Evolutionary conservation across 1,139 yeast species (phyloP).

Genomic region (Yamadazyma dushanensis): DNA sequence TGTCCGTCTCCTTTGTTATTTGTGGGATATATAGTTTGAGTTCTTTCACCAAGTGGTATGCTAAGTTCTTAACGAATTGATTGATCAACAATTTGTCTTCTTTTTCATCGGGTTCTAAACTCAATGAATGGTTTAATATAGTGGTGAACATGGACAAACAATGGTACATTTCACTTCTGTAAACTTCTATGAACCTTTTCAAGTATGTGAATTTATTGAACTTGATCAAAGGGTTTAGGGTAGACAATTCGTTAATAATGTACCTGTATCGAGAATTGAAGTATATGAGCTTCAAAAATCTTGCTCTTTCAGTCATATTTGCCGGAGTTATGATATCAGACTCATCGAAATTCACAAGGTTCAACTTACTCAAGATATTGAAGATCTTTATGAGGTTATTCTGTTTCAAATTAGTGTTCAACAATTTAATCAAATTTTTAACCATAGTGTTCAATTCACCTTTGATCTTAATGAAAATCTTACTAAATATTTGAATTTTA

Average conservation of each 20-base stretch:
- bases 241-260: conserved; percentile 57
- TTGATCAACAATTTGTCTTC: conserved; percentile 30
- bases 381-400: conserved; percentile 76
- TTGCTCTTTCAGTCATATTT: conserved; percentile 11
- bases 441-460: conserved; percentile 64
- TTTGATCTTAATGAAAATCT: conserved; percentile 56
- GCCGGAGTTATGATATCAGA: conserved; percentile 15
- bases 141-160: conserved; percentile 67
- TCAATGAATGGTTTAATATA: conserved; percentile 45
- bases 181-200: conserved; percentile 77
- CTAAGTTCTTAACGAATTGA: conserved; percentile 37
- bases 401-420: conserved; percentile 76
- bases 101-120: conserved; percentile 14
- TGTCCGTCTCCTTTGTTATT: conserved; percentile 14
- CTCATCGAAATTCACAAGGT: conserved; percentile 21
- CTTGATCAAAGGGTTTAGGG: conserved; percentile 53
- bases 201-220: conserved; percentile 62
- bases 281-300: conserved; percentile 46
- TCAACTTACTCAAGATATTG: conserved; percentile 70
- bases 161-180: conserved; percentile 78
- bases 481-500: conserved; percentile 52
- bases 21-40: conserved; percentile 30
- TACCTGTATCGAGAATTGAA: conserved; percentile 60
- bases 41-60: conserved; percentile 26
- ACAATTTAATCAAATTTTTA: conserved; percentile 61